phyloP scores from a whole-genome alignment of 345 rosid genomes.

The Melaleuca alternifolia region DNA sequence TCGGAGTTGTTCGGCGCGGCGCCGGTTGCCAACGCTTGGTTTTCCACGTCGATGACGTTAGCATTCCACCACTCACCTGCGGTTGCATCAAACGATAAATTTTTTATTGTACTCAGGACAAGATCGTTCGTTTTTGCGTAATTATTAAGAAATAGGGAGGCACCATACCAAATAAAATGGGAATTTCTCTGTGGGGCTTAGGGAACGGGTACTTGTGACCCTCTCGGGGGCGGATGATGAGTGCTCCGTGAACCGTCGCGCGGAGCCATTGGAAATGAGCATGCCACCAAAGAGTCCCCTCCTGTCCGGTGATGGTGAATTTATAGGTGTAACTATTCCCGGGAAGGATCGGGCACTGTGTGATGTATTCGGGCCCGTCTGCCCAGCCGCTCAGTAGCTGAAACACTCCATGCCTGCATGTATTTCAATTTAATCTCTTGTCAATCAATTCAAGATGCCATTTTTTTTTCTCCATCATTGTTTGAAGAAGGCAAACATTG shows the following conservation, averaged over 20 bases:
- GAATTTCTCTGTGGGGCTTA: constrained; percentile 60
- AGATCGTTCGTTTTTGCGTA: background rate
- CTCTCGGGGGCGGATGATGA: constrained; percentile 55
- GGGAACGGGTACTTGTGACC: constrained; percentile 71
- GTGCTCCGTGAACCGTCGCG: constrained; percentile 80
- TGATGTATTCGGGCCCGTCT: constrained; percentile 68
- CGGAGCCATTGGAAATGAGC: constrained; percentile 68
- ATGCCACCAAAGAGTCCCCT: constrained; percentile 97
- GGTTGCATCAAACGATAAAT: background rate
- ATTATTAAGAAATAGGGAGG: background rate
- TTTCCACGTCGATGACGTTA: constrained; percentile 49
- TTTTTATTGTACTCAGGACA: background rate
- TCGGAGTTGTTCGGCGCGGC: constrained; percentile 48
- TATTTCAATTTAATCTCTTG: background rate
- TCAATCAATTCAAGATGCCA: background rate
- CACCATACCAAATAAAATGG: constrained; percentile 53
- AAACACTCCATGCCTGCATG: constrained; percentile 70
- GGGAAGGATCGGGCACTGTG: constrained; percentile 77
- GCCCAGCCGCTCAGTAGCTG: constrained; percentile 67
- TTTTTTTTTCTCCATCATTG: background rate
- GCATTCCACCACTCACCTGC: constrained; percentile 96
- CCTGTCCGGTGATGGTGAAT: constrained; percentile 52
- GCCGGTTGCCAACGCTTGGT: constrained; percentile 44
- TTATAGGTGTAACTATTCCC: constrained; percentile 53
- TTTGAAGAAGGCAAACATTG: background rate